Evolutionary conservation across 2,329 filamentous ascomycete species (phyloP).

Genomic region (Ophiostoma quercus): DNA sequence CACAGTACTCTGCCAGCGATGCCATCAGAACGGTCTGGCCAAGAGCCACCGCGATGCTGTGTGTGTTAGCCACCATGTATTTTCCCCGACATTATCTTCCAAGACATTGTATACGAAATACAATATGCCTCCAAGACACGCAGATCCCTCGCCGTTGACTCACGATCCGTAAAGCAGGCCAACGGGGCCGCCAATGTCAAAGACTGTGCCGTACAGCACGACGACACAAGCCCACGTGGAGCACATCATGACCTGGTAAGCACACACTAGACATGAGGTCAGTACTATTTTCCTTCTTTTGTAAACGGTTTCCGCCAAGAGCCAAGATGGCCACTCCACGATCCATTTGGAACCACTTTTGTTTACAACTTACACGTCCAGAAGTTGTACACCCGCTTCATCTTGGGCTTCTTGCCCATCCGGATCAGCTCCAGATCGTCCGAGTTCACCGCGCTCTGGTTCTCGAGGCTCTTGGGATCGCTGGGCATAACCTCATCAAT

Average conservation of each 20-base stretch:
- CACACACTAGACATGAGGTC: neutral
- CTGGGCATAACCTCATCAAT: neutral
- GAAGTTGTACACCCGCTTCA: constrained; percentile 8
- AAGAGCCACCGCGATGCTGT: constrained; percentile 5
- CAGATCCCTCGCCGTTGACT: neutral
- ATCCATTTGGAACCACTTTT: neutral
- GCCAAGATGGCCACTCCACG: neutral
- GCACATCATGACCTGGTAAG: constrained; percentile 11
- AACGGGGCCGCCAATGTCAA: constrained; percentile 6
- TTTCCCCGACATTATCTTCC: neutral
- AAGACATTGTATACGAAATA: neutral
- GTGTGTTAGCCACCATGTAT: neutral
- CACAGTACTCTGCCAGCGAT: constrained; percentile 10
- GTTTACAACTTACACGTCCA: neutral
- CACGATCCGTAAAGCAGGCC: constrained; percentile 2
- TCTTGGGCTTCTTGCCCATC: constrained; percentile 11
- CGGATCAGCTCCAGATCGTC: constrained; percentile 9
- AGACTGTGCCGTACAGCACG: constrained; percentile 5
- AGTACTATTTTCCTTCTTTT: neutral
- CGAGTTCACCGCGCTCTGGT: neutral
- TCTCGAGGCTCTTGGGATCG: neutral
- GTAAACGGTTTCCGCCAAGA: neutral
- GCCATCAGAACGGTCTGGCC: constrained; percentile 3
- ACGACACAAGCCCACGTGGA: constrained; percentile 7
- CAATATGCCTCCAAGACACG: too few relatives aligned